phyloP scores from a whole-genome alignment of 2,329 filamentous ascomycete species.

The Clonostachys rhizophaga region DNA sequence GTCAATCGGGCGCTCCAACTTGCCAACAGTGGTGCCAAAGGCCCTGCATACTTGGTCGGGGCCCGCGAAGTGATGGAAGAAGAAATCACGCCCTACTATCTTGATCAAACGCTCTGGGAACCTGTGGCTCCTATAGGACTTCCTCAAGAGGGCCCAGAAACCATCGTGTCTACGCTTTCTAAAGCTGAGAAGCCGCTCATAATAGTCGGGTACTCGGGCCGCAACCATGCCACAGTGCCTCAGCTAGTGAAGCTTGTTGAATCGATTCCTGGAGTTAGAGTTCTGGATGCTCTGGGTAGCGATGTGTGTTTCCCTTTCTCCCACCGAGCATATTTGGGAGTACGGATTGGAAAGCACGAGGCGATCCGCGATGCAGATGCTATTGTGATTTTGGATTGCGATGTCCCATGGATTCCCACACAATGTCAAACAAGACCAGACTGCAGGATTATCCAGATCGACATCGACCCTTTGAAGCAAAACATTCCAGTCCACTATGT shows the following conservation, averaged over 20 bases:
- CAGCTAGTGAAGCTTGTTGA: constrained; percentile 8
- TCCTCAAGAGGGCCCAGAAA: constrained; percentile 40
- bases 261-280: constrained; percentile 50
- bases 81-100: constrained; percentile 67
- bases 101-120: constrained; percentile 68
- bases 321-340: constrained; percentile 10
- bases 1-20: constrained; percentile 77
- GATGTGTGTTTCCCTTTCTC: constrained; percentile 39
- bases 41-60: constrained; percentile 75
- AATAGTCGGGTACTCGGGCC: constrained; percentile 8
- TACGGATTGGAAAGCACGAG: constrained; percentile 7
- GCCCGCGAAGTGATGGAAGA: constrained; percentile 83
- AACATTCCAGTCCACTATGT: constrained; percentile 52
- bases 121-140: constrained; percentile 63
- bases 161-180: constrained; percentile 59
- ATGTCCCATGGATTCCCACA: constrained; percentile 65
- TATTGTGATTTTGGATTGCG: constrained; percentile 61
- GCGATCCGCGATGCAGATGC: constrained; percentile 56
- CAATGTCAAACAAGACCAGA: constrained; percentile 51
- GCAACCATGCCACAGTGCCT: constrained; percentile 3
- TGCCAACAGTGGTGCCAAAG: constrained; percentile 66
- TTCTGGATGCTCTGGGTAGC: constrained; percentile 74
- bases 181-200: constrained; percentile 14
- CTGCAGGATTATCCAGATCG: constrained; percentile 58
- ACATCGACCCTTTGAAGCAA: constrained; percentile 60